Evolutionary conservation across 768 basidiomycete species (phyloP), one percentile per base, ranked within the genome.

Genomic region (Leccinum subgranulosum): DNA sequence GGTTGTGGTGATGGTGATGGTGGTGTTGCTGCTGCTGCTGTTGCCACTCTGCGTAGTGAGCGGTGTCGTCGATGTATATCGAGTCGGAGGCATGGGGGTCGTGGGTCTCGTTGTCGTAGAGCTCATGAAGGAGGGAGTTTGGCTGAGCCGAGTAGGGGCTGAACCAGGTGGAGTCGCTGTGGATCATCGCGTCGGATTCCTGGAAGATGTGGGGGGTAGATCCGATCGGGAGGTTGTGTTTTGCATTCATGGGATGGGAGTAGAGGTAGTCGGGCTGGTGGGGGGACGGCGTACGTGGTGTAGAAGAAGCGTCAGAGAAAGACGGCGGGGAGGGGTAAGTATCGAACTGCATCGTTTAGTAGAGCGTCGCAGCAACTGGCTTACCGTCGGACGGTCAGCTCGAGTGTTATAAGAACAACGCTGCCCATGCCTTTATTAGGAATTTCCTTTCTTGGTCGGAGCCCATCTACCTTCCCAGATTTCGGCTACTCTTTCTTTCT

Each of bases 251-350:
- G 39, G 53, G 56, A 34, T 61, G 11, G 2, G 27, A 53, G 27
- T 64, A 66, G 43, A 72, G 54, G 60, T 77, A 64, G 64, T 77
- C 74, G 62, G 72, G 61, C 15, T 73, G 66, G 47, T 73, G 77
- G 21, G 89, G 89, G 1, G 89, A 90, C 0, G 89, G 89, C 0
- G 89, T 90, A 55, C 88, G 82, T 2, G 89, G 88, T 1, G 81
- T 77, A 46, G 87, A 77, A 51, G 82, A 87, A 60, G 84, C 80
- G 75, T 87, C 84, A 56, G 84, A 84, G 76, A 85, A 86, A 63
- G 84, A 62, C 31, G 70, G 65, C 41, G 70, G 69, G 33, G 73
- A 79, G 51, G 82, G 74, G 73, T 85, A 87, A 7, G 76, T 71
- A 76, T 87, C 84, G 72, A 86, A 88, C 67, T 81, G 79, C 79